Base-by-base conservation (phyloP, 495 filamentous ascomycete species). In the Xylaria castorea region DNA sequence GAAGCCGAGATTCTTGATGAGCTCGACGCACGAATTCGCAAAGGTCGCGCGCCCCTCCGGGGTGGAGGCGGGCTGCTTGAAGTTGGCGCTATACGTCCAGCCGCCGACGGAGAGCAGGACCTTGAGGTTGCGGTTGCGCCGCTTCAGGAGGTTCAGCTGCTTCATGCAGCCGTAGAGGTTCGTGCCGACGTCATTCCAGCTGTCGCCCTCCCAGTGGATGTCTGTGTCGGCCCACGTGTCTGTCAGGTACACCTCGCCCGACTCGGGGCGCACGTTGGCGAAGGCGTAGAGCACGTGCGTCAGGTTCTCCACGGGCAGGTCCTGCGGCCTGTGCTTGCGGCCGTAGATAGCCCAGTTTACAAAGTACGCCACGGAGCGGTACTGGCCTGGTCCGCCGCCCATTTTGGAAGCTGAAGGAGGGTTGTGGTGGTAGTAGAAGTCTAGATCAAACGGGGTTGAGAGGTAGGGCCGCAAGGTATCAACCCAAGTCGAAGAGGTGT, bases 311-410 rank as follows among this genome's bases (percentile, higher is more conserved):
- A 90, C 92, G 3, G 95, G 95, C 20, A 99, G 84, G 79, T 97
- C 92, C 74, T 97, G 93, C 0, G 95, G 94, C 48, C 92, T 88
- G 81, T 97, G 92, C 73, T 94, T 92, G 72, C 95, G 89, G 42
- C 87, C 94, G 82, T 98, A 98, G 78, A 98, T 97, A 63, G 93
- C 95, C 95, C 93, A 96, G 83, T 97, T 95, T 68, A 94, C 92
- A 74, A 91, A 97, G 84, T 97, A 97, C 20, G 92, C 92, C 66
- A 96, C 92, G 7, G 90, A 86, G 73, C 88, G 89, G 79, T 89
- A 92, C 66, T 88, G 83, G 38, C 68, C 82, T 69, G 79, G 80
- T 69, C 81, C 81, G 73, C 84, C 83, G 66, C 80, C 82, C 85
- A 87, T 88, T 9, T 71, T 86, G 30, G 38, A 69, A 70, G 71